Evolutionary conservation across 306 rosid species (phyloP), one percentile per base, ranked within the genome.

Genomic region (Nissolia schottii): DNA sequence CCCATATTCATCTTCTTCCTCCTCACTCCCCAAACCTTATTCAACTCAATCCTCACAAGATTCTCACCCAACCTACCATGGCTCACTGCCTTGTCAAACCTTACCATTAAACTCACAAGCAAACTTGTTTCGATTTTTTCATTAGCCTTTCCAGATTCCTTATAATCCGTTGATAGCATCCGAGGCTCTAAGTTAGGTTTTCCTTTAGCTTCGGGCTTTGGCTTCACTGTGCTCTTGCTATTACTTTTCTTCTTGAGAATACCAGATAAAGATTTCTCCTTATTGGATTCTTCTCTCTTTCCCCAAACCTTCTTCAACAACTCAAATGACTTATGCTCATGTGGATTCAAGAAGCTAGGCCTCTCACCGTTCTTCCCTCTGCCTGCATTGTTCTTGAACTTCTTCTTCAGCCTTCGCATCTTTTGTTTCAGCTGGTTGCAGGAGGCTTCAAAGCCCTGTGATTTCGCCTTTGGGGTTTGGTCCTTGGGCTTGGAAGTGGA

Each of bases 301-400:
- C 70, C 64, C 98, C 98, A 90, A 2, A 88, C 49, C 79, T 77
- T 85, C 71, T 82, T 85, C 0, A 86, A 82, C 64, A 90, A 38
- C 18, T 92, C 91, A 14, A 64, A 90, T 0, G 66, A 38, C 43
- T 73, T 79, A 40, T 24, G 46, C 0, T 88, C 96, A 2, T 85
- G 92, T 1, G 76, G 54, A 35, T 85, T 88, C 0, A 79, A 1
- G 7, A 82, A 43, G 2, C 7, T 43, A 13, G 50, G 16, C 18
- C 19, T 7, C 50, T 43, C 67, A 0, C 82, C 85, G 46, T 80
- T 83, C 50, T 87, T 82, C 19, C 38, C 80, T 32, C 16, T 84
- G 0, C 5, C 62, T 1, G 35, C 66, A 49, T 32, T 70, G 23
- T 50, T 72, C 48, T 43, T 37, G 6, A 56, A 90, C 80, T 90